A percentile compares a stretch with the other conserved stretches of the same genome.
Conservation (phyloP, 768 basidiomycete species). For the Serendipita indica region DNA sequence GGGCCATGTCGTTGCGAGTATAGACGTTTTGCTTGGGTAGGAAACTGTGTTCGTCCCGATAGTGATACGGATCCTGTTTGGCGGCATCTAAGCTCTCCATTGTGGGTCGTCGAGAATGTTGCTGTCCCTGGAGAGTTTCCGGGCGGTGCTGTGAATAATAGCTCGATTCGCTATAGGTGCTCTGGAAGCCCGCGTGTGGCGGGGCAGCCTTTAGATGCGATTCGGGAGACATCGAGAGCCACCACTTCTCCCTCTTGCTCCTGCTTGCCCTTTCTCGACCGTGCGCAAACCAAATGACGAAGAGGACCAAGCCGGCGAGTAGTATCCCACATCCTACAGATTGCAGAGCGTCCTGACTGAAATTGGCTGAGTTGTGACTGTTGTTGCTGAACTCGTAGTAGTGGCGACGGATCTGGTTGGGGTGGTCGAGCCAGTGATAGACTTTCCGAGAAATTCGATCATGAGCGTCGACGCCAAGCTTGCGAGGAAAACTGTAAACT, state of each 20-base stretch:
- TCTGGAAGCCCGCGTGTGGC: neutral
- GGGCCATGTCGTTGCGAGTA: neutral
- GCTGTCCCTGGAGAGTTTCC: neutral
- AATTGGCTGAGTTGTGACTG: constrained; percentile 1
- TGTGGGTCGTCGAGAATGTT: neutral
- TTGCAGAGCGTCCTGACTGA: neutral
- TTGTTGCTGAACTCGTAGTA: neutral
- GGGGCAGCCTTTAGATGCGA: too few relatives aligned
- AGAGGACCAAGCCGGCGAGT: constrained; percentile 6
- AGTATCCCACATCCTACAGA: neutral
- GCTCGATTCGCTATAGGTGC: neutral
- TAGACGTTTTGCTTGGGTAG: neutral
- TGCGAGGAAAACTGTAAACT: neutral
- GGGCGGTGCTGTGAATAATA: neutral
- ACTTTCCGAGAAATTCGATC: neutral
- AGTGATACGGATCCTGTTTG: neutral
- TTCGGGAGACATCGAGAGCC: neutral
- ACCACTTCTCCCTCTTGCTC: neutral
- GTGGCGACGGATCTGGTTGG: neutral
- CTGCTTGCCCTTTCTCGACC: neutral
- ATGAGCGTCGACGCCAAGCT: neutral
- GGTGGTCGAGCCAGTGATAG: neutral
- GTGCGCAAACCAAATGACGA: constrained; percentile 4
- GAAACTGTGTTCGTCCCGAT: neutral
- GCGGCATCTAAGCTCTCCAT: neutral